phyloP scores from a whole-genome alignment of 768 basidiomycete species.

The Russula virescens region DNA sequence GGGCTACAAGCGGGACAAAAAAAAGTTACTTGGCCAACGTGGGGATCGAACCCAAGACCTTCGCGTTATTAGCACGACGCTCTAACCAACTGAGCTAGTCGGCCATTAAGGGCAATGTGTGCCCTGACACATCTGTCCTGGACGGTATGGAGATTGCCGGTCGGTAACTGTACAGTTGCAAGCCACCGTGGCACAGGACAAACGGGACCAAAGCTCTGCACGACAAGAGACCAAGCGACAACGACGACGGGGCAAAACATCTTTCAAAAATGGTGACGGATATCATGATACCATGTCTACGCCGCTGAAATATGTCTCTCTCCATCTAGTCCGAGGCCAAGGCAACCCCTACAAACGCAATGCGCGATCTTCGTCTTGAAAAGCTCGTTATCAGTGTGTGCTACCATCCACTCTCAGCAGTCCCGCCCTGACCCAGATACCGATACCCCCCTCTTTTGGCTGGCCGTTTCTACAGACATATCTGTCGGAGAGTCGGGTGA shows the following conservation, averaged over 20 bases:
- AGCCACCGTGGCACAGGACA: neutral
- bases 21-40: conserved; percentile 20
- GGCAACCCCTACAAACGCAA: conserved; percentile 78
- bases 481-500: conserved; percentile 76
- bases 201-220: neutral
- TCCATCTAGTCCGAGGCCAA: conserved; percentile 72
- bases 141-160: conserved; percentile 1
- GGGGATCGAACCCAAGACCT: conserved; percentile 29
- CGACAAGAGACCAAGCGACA: neutral
- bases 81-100: conserved; percentile 88
- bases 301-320: neutral
- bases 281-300: neutral
- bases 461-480: conserved; percentile 91
- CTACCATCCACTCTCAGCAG: neutral
- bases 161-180: neutral
- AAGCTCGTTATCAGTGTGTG: conserved; percentile 10
- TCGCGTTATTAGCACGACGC: conserved; percentile 73
- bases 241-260: neutral
- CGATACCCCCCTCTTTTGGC: conserved; percentile 55
- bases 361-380: conserved; percentile 11
- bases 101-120: neutral
- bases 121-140: neutral
- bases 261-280: conserved; percentile 6
- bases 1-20: neutral
- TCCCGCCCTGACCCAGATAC: conserved; percentile 79